These are phyloP conservation scores for Coemansia sp. DNA, from an alignment of 192 early-diverging fungal genomes.

Conservation along the genomic window DNA sequence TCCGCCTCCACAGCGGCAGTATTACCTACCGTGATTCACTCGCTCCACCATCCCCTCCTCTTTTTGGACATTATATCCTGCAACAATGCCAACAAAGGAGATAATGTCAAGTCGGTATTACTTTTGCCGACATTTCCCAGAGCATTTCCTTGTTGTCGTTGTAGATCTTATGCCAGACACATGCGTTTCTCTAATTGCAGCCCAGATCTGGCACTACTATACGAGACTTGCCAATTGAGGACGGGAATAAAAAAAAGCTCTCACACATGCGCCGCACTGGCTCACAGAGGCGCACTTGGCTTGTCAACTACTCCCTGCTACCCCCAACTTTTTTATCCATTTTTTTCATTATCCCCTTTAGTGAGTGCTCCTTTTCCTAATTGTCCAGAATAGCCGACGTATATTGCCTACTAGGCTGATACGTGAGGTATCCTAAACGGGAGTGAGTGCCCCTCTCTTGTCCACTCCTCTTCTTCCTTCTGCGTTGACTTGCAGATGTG, in stretches of 20 bases:
- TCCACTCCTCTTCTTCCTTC: neutral
- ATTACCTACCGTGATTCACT: constrained; percentile 10
- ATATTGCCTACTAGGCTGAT: neutral
- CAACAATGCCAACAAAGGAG: constrained; percentile 3
- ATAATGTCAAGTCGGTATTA: constrained; percentile 10
- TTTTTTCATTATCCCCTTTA: neutral
- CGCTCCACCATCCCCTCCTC: neutral
- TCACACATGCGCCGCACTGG: neutral
- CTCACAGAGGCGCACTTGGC: constrained; percentile 2
- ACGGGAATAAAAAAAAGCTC: neutral
- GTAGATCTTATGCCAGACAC: neutral
- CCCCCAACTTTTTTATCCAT: neutral
- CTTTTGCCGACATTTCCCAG: constrained; percentile 8
- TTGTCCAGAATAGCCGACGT: neutral
- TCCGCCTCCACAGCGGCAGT: constrained; percentile 12
- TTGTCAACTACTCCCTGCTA: constrained; percentile 1
- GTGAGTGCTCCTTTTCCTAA: neutral
- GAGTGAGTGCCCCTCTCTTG: neutral
- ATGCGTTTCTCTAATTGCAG: neutral
- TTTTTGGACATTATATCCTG: neutral
- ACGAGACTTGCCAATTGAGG: neutral
- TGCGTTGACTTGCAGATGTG: neutral
- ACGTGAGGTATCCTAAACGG: constrained; percentile 5
- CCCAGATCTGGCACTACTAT: neutral
- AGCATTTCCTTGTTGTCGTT: constrained; percentile 1